A percentile compares a stretch with the other conserved stretches of the same genome.
Conservation (phyloP, 2,329 filamentous ascomycete genomes). For the Aspergillus sp. region DNA sequence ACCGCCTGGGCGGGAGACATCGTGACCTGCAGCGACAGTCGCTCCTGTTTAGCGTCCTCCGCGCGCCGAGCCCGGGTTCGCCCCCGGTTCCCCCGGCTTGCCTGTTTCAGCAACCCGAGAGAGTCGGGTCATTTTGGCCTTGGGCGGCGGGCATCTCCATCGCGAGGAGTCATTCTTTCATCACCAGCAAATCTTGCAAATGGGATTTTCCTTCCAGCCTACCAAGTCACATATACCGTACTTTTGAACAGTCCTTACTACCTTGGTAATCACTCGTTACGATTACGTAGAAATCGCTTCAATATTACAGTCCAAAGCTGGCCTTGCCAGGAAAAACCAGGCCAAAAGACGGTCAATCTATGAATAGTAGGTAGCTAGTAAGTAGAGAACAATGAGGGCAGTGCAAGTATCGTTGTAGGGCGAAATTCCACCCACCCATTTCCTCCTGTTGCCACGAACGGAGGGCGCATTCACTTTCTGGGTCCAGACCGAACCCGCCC, state of each 20-base stretch:
- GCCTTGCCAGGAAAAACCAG: background rate
- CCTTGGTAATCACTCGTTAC: background rate
- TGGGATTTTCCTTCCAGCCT: background rate
- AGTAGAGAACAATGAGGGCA: background rate
- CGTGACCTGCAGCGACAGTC: background rate
- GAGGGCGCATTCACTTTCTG: background rate
- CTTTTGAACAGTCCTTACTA: too few species aligned
- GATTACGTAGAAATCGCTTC: background rate
- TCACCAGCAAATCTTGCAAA: background rate
- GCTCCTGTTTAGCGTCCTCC: slow-evolving; percentile 9
- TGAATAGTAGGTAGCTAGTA: background rate
- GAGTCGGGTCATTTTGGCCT: too few species aligned
- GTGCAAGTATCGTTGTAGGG: background rate
- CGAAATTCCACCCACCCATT: background rate
- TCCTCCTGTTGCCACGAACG: slow-evolving; percentile 10
- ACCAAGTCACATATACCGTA: background rate
- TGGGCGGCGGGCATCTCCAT: background rate
- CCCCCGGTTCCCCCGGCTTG: slow-evolving; percentile 8
- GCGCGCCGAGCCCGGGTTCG: slow-evolving; percentile 10
- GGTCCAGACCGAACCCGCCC: slow-evolving; percentile 11
- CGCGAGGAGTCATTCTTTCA: background rate
- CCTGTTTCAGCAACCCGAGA: slow-evolving; percentile 15
- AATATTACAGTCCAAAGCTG: background rate
- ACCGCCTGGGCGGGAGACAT: background rate
- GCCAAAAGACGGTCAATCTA: background rate